A percentile compares a stretch with the other conserved stretches of the same genome.
Conservation (phyloP, 1,284 basidiomycete species). For the Leccinum pachyderme region DNA sequence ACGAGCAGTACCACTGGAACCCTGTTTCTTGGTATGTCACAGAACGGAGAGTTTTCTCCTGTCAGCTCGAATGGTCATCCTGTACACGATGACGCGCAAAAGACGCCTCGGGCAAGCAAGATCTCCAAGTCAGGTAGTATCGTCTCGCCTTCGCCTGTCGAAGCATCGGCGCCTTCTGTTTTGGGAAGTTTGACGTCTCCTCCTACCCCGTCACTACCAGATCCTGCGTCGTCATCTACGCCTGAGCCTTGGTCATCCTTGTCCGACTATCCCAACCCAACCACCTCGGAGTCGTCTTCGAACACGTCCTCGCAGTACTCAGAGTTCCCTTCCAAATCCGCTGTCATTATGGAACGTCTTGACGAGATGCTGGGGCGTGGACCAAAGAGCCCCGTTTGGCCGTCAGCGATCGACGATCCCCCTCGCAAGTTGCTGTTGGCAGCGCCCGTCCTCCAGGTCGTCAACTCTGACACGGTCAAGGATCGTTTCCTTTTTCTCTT, state of each 20-base stretch:
- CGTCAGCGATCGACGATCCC: constrained; percentile 76
- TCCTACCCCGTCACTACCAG: constrained; percentile 51
- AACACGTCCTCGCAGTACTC: constrained; percentile 48
- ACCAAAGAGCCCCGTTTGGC: constrained; percentile 59
- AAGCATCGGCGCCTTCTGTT: constrained; percentile 18
- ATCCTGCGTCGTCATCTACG: constrained; percentile 60
- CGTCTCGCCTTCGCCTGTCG: constrained; percentile 25
- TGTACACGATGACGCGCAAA: constrained; percentile 29
- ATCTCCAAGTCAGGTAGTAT: constrained; percentile 30
- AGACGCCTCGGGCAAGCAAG: constrained; percentile 32
- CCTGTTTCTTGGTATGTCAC: constrained; percentile 32
- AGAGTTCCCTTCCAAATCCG: constrained; percentile 37
- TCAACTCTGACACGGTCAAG: constrained; percentile 91
- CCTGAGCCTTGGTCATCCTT: constrained; percentile 58
- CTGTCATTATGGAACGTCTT: constrained; percentile 59
- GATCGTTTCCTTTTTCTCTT: constrained; percentile 96
- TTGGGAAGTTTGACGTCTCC: constrained; percentile 30
- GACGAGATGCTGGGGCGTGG: constrained; percentile 65
- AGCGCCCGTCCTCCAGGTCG: constrained; percentile 89
- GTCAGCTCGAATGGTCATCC: constrained; percentile 25
- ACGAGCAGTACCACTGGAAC: constrained; percentile 46
- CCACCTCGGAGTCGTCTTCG: constrained; percentile 48
- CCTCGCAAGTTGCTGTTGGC: constrained; percentile 84
- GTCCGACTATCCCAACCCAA: constrained; percentile 37
- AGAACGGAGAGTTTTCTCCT: constrained; percentile 26